A percentile compares a stretch with the other conserved stretches of the same genome.
These are phyloP conservation scores for Ustilago trichophora DNA, from an alignment of 1,284 basidiomycete species.

Conservation along the genomic window DNA sequence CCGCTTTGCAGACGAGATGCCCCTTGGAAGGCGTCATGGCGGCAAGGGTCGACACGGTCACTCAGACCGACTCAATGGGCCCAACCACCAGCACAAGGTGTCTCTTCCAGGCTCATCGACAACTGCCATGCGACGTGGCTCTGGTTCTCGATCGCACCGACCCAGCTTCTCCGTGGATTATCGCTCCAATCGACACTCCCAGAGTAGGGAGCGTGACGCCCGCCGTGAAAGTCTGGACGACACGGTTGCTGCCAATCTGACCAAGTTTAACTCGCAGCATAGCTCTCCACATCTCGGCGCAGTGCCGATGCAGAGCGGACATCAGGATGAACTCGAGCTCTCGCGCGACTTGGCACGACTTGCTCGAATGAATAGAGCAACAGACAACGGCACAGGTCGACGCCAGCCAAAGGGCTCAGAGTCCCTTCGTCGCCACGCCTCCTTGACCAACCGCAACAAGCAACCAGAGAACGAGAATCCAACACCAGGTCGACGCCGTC, in stretches of 20 bases:
- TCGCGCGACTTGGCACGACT: slow-evolving; percentile 39
- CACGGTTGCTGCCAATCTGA: slow-evolving; percentile 13
- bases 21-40: slow-evolving; percentile 56
- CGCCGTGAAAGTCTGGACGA: slow-evolving; percentile 37
- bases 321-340: slow-evolving; percentile 40
- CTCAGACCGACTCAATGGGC: slow-evolving; percentile 27
- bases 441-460: slow-evolving; percentile 19
- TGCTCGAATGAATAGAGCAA: slow-evolving; percentile 35
- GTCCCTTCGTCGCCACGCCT: slow-evolving; percentile 26
- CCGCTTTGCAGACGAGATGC: slow-evolving; percentile 63
- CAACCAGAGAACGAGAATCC: background rate
- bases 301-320: slow-evolving; percentile 7
- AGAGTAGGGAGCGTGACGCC: slow-evolving; percentile 13
- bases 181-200: slow-evolving; percentile 6
- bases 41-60: slow-evolving; percentile 55
- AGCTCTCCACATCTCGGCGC: slow-evolving; percentile 8
- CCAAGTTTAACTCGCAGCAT: slow-evolving; percentile 13
- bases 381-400: slow-evolving; percentile 13
- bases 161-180: slow-evolving; percentile 45
- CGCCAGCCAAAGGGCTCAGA: slow-evolving; percentile 9
- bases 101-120: slow-evolving; percentile 27
- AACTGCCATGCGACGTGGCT: slow-evolving; percentile 25
- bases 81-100: slow-evolving; percentile 40
- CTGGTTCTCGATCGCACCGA: slow-evolving; percentile 28
- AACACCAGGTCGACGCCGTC: background rate